Evolutionary conservation across 106 monocot species (phyloP).

Genomic region (Dioscorea dumetorum): DNA sequence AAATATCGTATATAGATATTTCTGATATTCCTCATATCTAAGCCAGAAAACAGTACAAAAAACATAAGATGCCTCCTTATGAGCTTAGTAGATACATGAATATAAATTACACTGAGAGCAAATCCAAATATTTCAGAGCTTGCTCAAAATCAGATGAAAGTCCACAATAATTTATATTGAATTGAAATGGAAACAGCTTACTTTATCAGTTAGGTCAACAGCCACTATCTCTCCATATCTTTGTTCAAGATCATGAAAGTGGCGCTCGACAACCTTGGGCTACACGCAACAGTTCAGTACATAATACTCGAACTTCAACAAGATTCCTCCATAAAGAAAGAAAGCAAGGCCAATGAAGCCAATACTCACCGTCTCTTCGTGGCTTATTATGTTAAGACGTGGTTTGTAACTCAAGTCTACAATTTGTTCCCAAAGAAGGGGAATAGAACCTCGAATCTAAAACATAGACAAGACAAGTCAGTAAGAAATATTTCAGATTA

Average conservation of each 20-base stretch:
- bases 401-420: slow-evolving; percentile 95
- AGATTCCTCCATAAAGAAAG: not conserved
- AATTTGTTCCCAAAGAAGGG: slow-evolving; percentile 97
- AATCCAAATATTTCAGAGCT: no score
- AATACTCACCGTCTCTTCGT: slow-evolving; percentile 60
- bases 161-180: no score
- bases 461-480: not conserved
- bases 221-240: slow-evolving; percentile 68
- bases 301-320: not conserved
- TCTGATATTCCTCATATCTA: no score
- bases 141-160: no score
- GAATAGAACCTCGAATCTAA: slow-evolving; percentile 90
- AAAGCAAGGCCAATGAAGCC: not conserved
- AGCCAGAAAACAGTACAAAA: no score
- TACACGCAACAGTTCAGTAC: slow-evolving; percentile 13
- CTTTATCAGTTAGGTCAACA: slow-evolving; percentile 85
- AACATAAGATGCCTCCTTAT: no score
- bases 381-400: slow-evolving; percentile 55
- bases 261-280: slow-evolving; percentile 74
- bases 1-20: no score
- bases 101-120: no score
- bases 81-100: no score
- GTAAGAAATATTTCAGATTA: no score
- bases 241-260: slow-evolving; percentile 78
- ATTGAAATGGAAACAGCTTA: slow-evolving; percentile 12